Evolutionary conservation across 2,329 filamentous ascomycete genomes (phyloP), one percentile per base, ranked within the genome.

Genomic region (Penicillium crustosum): DNA sequence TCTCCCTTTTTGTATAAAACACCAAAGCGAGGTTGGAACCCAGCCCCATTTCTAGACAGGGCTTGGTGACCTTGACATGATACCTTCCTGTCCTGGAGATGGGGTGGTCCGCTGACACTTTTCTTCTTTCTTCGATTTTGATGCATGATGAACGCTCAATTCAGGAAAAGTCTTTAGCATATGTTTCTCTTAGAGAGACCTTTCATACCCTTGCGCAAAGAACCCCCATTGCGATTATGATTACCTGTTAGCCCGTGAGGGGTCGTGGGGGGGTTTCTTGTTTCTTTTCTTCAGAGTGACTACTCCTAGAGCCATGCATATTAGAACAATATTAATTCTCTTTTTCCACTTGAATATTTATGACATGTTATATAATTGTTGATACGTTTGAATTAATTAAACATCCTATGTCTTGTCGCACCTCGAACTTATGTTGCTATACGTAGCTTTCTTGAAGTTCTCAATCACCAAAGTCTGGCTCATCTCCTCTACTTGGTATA

Each of bases 311-410:
- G 60, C 57, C 60, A 58, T 62, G 53, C 62, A 55, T 55, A 51
- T 61, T 66, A 66, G 60, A 65, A 58, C 65, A 67, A 66, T 67
- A 64, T 66, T 67, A 67, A 67, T 67, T 33, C n/a, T 52, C 13
- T 59, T 59, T 60, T 51, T n/a, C 8, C 29, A 7, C 4, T 21
- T 33, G 15, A 6, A 48, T 23, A 23, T 17, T 15, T 10, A 36
- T 25, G 31, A n/a, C 45, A 49, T 36, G 13, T 23, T 12, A 25
- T 4, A n/a, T 23, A 23, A 23, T 6, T n/a, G 1, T 48, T 49
- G 6, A 13, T 25, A 13, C 2, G 3, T 6, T 36, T 23, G n/a
- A 12, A 23, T 23, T 8, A 25, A 36, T 9, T 25, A 7, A 7
- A 17, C 8, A 48, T 31, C 29, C 29, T 29, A 21, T 33, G 15